Conservation (phyloP, 2,329 filamentous ascomycete species). For the Coleophoma eucalyptorum region DNA sequence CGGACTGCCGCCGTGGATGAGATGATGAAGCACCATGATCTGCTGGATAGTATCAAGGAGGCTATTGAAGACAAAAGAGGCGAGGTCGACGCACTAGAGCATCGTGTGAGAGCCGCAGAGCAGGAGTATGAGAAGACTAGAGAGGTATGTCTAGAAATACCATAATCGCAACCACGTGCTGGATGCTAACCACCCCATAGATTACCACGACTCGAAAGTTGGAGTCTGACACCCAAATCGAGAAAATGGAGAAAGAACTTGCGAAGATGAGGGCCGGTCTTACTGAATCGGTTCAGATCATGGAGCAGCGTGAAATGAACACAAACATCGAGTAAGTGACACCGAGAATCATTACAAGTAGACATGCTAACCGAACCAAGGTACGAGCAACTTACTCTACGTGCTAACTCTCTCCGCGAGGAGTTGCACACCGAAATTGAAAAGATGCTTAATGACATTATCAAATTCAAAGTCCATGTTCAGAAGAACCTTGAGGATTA, state of each 20-base stretch:
- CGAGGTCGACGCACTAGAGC: conserved; percentile 88
- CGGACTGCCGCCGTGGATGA: conserved; percentile 78
- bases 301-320: conserved; percentile 95
- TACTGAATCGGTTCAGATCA: conserved; percentile 80
- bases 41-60: conserved; percentile 92
- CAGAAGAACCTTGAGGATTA: conserved; percentile 92
- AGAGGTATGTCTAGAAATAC: conserved; percentile 46
- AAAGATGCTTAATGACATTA: conserved; percentile 92
- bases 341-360: too few species aligned
- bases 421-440: conserved; percentile 97
- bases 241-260: conserved; percentile 98
- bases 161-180: neutral
- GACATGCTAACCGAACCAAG: conserved; percentile 37
- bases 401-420: conserved; percentile 81
- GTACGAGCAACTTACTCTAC: conserved; percentile 87
- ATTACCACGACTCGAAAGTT: conserved; percentile 81
- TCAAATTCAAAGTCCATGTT: conserved; percentile 97
- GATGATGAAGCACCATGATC: conserved; percentile 91
- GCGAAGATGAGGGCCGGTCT: conserved; percentile 83
- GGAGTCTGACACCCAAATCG: conserved; percentile 87
- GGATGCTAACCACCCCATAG: conserved; percentile 14
- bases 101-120: conserved; percentile 81
- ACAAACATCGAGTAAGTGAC: conserved; percentile 81
- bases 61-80: conserved; percentile 93
- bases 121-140: conserved; percentile 94